A percentile compares a stretch with the other conserved stretches of the same genome.
Evolutionary conservation across 2,329 filamentous ascomycete species (phyloP).

Genomic region (Chaetomiaceae sp.): DNA sequence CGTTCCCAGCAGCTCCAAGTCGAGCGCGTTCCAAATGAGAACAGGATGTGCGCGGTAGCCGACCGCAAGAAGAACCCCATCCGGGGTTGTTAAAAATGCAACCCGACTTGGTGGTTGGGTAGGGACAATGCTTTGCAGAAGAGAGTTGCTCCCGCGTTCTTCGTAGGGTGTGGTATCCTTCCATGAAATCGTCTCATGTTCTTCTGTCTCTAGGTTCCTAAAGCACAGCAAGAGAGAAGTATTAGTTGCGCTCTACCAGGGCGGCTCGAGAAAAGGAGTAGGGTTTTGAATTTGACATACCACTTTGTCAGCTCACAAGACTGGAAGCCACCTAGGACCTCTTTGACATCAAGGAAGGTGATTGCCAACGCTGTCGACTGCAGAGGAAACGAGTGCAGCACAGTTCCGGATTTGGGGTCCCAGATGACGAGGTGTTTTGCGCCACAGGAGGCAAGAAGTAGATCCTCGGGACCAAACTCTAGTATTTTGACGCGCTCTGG

Average conservation of each 20-base stretch:
- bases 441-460: slow-evolving; percentile 27
- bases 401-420: slow-evolving; percentile 18
- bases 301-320: slow-evolving; percentile 21
- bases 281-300: slow-evolving; percentile 15
- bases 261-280: background rate
- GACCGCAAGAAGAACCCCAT: slow-evolving; percentile 24
- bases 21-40: slow-evolving; percentile 26
- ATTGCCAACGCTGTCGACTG: slow-evolving; percentile 17
- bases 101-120: slow-evolving; percentile 18
- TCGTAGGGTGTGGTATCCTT: background rate
- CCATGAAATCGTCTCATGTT: slow-evolving; percentile 16
- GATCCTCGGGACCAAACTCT: slow-evolving; percentile 26
- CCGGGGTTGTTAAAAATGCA: slow-evolving; percentile 13
- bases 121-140: background rate
- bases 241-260: background rate
- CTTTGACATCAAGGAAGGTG: slow-evolving; percentile 16
- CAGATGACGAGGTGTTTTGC: slow-evolving; percentile 22
- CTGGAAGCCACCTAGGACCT: slow-evolving; percentile 21
- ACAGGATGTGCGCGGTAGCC: slow-evolving; percentile 27
- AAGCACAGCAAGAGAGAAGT: background rate
- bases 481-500: slow-evolving; percentile 28
- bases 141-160: too few species aligned
- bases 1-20: slow-evolving; percentile 19
- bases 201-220: slow-evolving; percentile 15
- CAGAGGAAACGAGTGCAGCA: slow-evolving; percentile 20